These are phyloP conservation scores for Arachnomyces sp. DNA, from an alignment of 2,329 filamentous ascomycete species.

Conservation along the genomic window DNA sequence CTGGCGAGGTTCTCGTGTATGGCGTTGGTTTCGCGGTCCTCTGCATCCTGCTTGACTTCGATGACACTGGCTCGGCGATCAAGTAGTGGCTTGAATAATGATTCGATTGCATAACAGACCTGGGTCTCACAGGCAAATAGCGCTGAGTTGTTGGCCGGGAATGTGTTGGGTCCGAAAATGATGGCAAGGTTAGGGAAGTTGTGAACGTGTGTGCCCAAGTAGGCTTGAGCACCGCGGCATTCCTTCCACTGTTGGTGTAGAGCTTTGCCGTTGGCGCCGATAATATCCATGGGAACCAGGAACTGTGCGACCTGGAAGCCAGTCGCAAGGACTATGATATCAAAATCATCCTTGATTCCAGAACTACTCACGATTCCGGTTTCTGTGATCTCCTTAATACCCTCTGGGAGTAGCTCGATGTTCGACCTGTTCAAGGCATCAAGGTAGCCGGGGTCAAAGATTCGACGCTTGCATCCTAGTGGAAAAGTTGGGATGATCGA, in stretches of 20 bases:
- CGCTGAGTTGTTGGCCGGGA: slow-evolving; percentile 22
- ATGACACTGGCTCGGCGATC: slow-evolving; percentile 23
- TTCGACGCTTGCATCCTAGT: slow-evolving; percentile 24
- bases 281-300: slow-evolving; percentile 22
- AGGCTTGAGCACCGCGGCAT: slow-evolving; percentile 17
- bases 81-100: slow-evolving; percentile 23
- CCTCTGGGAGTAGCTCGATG: slow-evolving; percentile 13
- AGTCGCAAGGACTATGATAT: slow-evolving; percentile 23
- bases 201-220: slow-evolving; percentile 13
- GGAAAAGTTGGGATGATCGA: slow-evolving; percentile 26
- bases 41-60: slow-evolving; percentile 28
- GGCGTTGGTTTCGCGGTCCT: slow-evolving; percentile 20
- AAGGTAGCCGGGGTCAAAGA: slow-evolving; percentile 24
- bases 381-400: slow-evolving; percentile 3
- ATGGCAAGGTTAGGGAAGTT: slow-evolving; percentile 18
- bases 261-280: slow-evolving; percentile 12
- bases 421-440: slow-evolving; percentile 12
- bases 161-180: slow-evolving; percentile 17
- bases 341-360: slow-evolving; percentile 14
- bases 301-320: slow-evolving; percentile 27
- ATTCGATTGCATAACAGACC: slow-evolving; percentile 19
- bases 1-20: slow-evolving; percentile 23
- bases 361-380: slow-evolving; percentile 15
- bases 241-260: slow-evolving; percentile 17
- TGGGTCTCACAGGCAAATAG: slow-evolving; percentile 23